Evolutionary conservation across 768 basidiomycete species (phyloP).

Genomic region (Podaxis mareebaensis): DNA sequence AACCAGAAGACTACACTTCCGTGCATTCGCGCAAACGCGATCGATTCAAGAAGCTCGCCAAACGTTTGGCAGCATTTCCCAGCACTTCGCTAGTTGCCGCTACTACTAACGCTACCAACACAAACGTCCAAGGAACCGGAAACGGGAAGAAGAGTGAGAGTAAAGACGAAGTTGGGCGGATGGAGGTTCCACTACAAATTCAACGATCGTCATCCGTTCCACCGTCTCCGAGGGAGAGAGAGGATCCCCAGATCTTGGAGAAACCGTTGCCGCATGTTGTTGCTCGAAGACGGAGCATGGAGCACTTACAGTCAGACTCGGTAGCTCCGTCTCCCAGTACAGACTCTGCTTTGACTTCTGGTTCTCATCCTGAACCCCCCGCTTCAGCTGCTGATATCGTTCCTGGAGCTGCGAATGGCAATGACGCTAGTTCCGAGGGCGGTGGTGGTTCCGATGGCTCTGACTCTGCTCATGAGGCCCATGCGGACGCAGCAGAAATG

Average conservation of each 20-base stretch:
- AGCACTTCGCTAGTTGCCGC: conserved; percentile 6
- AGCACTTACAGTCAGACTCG: conserved; percentile 9
- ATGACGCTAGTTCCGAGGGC: not conserved
- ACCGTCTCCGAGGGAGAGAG: conserved; percentile 18
- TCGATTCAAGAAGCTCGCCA: conserved; percentile 72
- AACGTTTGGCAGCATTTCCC: conserved; percentile 51
- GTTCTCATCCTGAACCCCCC: not conserved
- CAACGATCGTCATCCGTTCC: conserved; percentile 20
- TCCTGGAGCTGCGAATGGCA: not conserved
- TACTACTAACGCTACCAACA: not conserved
- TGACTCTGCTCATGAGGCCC: not conserved
- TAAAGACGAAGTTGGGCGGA: not conserved
- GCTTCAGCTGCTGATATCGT: not conserved
- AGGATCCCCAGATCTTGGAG: conserved; percentile 18
- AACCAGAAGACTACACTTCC: conserved; percentile 67
- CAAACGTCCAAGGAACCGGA: not conserved
- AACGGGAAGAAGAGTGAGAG: not conserved
- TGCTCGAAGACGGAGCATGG: conserved; percentile 20
- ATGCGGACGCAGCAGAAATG: not conserved
- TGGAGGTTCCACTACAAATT: conserved; percentile 4
- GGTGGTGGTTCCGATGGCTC: not conserved
- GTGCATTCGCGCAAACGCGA: conserved; percentile 73
- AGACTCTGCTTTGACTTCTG: not conserved
- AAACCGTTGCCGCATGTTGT: conserved; percentile 7
- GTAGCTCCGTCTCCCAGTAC: not conserved